These are phyloP conservation scores for Herpetomonas tarakana DNA, from an alignment of 208 protist genomes.

Conservation along the genomic window DNA sequence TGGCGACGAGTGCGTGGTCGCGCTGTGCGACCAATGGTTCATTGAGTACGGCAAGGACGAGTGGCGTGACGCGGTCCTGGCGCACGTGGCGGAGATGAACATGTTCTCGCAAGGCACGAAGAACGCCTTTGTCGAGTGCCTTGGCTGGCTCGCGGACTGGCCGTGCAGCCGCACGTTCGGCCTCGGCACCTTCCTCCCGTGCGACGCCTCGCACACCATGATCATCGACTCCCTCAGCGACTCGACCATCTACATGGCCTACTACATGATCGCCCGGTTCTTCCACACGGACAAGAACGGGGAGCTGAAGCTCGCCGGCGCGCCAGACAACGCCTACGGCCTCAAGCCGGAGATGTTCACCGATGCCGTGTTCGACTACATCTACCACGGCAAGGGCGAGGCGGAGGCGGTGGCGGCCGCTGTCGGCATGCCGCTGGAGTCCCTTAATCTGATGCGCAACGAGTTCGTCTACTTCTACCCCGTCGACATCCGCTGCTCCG, in stretches of 20 bases:
- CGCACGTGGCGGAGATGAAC: constrained; percentile 91
- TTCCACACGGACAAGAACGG: constrained; percentile 89
- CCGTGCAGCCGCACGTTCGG: constrained; percentile 99
- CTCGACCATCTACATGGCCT: constrained; percentile 99
- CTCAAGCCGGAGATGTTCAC: constrained; percentile 95
- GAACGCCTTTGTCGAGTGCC: constrained; percentile 91
- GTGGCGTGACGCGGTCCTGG: constrained; percentile 90
- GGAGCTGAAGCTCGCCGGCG: constrained; percentile 37
- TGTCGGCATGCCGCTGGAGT: constrained; percentile 55
- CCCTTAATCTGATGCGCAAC: constrained; percentile 86
- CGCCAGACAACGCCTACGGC: constrained; percentile 61
- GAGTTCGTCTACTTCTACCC: constrained; percentile 99
- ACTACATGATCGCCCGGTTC: constrained; percentile 99
- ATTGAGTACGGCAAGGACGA: constrained; percentile 98
- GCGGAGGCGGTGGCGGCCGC: constrained; percentile 43
- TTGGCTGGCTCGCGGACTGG: constrained; percentile 99
- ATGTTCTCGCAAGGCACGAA: constrained; percentile 91
- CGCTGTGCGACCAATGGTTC: constrained; percentile 99
- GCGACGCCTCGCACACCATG: constrained; percentile 86
- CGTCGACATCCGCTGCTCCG: constrained; percentile 98
- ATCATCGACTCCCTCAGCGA: constrained; percentile 99
- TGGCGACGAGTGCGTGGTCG: constrained; percentile 99
- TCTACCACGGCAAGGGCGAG: constrained; percentile 84
- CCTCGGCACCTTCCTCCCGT: constrained; percentile 98
- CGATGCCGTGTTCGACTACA: constrained; percentile 93